A percentile compares a stretch with the other conserved stretches of the same genome.
Conservation (phyloP, 495 filamentous ascomycete genomes). For the Penicillium dipodomyicola region DNA sequence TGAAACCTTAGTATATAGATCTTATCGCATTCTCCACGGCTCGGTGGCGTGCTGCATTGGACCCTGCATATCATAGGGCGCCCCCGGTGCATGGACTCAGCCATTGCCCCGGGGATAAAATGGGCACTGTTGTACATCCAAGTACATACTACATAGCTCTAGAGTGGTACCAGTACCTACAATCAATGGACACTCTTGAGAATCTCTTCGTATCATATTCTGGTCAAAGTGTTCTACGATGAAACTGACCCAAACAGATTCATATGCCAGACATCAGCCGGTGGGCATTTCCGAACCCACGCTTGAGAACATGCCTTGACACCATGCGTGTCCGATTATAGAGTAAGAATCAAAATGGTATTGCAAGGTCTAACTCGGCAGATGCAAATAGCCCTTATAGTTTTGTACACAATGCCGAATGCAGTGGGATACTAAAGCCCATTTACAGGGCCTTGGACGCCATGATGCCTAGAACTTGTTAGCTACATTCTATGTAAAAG, state of each 20-base stretch:
- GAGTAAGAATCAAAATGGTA: slow-evolving; percentile 31
- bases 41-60: slow-evolving; percentile 14
- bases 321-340: slow-evolving; percentile 1
- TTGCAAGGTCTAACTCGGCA: slow-evolving; percentile 46
- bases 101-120: neutral
- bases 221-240: slow-evolving; percentile 5
- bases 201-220: neutral
- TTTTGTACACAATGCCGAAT: slow-evolving; percentile 50
- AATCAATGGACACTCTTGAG: neutral
- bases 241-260: neutral
- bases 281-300: neutral
- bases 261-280: neutral
- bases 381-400: slow-evolving; percentile 43
- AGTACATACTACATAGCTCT: neutral
- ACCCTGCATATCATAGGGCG: slow-evolving; percentile 16
- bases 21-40: slow-evolving; percentile 11
- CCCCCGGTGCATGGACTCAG: neutral
- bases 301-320: neutral
- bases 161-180: neutral
- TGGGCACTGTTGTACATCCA: slow-evolving; percentile 1
- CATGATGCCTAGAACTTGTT: slow-evolving; percentile 48
- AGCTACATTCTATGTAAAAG: slow-evolving; percentile 18
- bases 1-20: slow-evolving; percentile 1
- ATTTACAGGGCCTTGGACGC: slow-evolving; percentile 53
- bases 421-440: slow-evolving; percentile 35